Conservation (phyloP, 805 yeast species). For the Candida tallmaniae region DNA sequence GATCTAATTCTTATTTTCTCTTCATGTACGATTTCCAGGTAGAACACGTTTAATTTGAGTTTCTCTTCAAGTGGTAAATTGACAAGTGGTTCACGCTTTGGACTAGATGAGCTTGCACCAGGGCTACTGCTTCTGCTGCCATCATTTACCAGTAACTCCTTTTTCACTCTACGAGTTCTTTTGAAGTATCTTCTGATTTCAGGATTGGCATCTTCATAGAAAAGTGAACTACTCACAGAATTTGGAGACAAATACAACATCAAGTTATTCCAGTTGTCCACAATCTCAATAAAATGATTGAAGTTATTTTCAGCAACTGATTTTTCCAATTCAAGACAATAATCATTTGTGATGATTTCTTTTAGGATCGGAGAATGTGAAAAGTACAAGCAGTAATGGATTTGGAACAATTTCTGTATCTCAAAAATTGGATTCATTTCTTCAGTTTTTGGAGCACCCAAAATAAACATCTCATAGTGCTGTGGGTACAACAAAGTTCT, state of each 20-base stretch:
- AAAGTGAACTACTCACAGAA: not conserved
- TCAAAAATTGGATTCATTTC: conserved; percentile 63
- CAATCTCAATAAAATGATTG: conserved; percentile 27
- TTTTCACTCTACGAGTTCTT: not conserved
- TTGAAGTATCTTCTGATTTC: conserved; percentile 15
- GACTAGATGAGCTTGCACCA: not conserved
- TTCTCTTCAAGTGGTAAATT: not conserved
- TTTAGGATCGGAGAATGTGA: conserved; percentile 31
- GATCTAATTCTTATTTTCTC: not conserved
- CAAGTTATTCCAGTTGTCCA: conserved; percentile 39
- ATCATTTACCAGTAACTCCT: not conserved
- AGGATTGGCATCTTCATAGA: conserved; percentile 18
- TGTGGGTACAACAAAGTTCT: conserved; percentile 39
- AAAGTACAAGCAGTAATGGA: conserved; percentile 37
- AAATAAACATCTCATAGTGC: conserved; percentile 45
- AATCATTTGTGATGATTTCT: conserved; percentile 28
- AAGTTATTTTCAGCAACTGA: conserved; percentile 31
- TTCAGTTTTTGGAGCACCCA: conserved; percentile 49
- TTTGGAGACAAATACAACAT: conserved; percentile 35
- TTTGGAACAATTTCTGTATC: conserved; percentile 44
- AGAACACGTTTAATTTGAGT: not conserved
- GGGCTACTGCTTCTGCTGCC: not conserved
- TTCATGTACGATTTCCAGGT: not conserved
- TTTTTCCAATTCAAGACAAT: conserved; percentile 26
- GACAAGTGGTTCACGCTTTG: conserved; percentile 4